phyloP scores from a whole-genome alignment of 345 rosid genomes.

The Firmiana major region DNA sequence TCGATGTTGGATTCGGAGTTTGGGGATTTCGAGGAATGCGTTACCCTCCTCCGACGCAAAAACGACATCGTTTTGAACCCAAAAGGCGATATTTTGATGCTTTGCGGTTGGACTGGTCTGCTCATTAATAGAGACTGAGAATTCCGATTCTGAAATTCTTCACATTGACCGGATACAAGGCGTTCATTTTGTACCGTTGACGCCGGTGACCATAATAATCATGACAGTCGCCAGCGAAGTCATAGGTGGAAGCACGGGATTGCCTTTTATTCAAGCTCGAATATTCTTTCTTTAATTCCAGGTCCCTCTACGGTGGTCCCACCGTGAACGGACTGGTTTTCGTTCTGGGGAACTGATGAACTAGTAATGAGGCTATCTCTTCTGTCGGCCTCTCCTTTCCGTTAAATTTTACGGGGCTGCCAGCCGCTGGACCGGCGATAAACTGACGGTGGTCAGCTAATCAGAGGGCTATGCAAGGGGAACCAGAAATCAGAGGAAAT shows the following conservation, averaged over 20 bases:
- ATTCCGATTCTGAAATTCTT: background rate
- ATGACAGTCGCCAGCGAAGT: slow-evolving; percentile 1
- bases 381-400: background rate
- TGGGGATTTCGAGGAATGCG: slow-evolving; percentile 8
- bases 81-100: background rate
- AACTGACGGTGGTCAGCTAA: background rate
- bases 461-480: background rate
- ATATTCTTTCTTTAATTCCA: background rate
- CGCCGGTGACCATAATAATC: background rate
- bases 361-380: background rate
- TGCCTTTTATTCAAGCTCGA: background rate
- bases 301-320: background rate
- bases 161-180: background rate
- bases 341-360: background rate
- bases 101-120: background rate
- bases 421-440: background rate
- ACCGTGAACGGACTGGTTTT: background rate
- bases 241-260: slow-evolving; percentile 7
- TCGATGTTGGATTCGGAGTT: slow-evolving; percentile 5
- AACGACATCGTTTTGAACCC: slow-evolving; percentile 27
- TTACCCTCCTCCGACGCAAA: slow-evolving; percentile 34
- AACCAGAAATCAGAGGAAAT: background rate
- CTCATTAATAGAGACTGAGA: background rate
- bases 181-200: background rate
- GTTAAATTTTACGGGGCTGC: background rate